Base-by-base conservation (phyloP, 805 yeast genomes). In the Hanseniaspora clermontiae region DNA sequence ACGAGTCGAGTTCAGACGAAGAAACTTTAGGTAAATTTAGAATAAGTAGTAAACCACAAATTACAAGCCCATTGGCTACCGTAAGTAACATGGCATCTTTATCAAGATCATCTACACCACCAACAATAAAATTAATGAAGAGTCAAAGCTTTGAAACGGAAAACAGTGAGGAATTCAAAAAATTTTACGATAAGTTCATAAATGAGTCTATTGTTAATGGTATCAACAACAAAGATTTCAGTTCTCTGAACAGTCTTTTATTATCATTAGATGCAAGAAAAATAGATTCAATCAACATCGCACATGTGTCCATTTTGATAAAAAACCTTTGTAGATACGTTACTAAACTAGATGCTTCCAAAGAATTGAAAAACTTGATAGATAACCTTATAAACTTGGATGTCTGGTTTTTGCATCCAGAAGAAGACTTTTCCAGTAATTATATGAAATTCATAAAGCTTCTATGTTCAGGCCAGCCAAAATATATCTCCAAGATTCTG, bases 401-500 rank as follows among this genome's bases (percentile, higher is more conserved):
- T 60, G 73, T 75, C 57, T 87, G 95, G 93, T 74, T 82, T 64
- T 72, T 69, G 24, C 76, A 6, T 61, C 65, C 10, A 60, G 63
- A 15, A 78, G 82, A 61, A 69, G 79, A 29, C 71, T 56, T 49
- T 46, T 74, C 50, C 71, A 39, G 36, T n/a, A 51, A 74, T 49
- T 89, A 85, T 68, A 76, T 83, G 49, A 82, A 80, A 46, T 93
- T 93, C 67, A 70, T 87, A 48, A 76, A 81, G 47, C 86, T 90
- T 31, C 74, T 91, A 54, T 86, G 90, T 40, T 84, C 95, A 3
- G 84, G 91, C 48, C 75, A 83, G 59, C 97, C 97, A 8, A 87
- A 82, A 67, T 91, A 95, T 87, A 82, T 93, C 80, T 77, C 79
- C 60, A 95, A 87, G 58, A 87, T 91, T n/a, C 81, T 86, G 20